phyloP scores from a whole-genome alignment of 2,329 filamentous ascomycete species.

The Talaromyces sp. region DNA sequence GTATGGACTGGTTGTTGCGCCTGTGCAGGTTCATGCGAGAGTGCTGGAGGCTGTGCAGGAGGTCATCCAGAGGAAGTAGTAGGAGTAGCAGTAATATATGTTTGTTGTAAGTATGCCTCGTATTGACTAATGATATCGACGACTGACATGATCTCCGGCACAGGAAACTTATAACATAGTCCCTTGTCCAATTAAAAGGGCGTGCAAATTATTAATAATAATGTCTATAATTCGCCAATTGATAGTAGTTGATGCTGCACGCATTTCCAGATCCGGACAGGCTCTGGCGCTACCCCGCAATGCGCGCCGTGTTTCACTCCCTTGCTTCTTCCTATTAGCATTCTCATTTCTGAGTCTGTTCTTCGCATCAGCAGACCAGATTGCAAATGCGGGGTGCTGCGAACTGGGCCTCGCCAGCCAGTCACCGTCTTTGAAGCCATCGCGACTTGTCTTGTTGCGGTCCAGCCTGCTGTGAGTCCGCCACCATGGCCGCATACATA shows the following conservation, averaged over 20 bases:
- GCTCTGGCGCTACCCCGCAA: no score
- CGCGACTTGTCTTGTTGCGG: neutral
- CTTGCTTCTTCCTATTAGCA: neutral
- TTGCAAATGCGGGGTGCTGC: neutral
- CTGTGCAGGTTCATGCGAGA: constrained; percentile 27
- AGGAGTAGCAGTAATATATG: neutral
- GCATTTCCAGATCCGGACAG: no score
- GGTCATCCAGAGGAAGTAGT: neutral
- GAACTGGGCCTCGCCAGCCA: neutral
- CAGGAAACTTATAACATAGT: no score
- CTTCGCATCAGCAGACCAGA: neutral
- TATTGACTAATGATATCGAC: neutral
- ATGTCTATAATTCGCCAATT: neutral
- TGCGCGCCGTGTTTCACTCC: neutral
- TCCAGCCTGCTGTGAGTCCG: no score
- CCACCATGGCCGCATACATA: neutral
- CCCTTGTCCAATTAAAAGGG: no score
- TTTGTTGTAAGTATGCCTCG: neutral
- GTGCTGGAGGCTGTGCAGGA: constrained; percentile 25
- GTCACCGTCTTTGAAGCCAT: neutral
- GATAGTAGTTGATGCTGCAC: neutral
- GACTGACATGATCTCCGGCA: neutral
- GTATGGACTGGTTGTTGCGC: constrained; percentile 38
- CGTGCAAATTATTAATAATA: no score
- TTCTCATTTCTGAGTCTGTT: no score